A percentile compares a stretch with the other conserved stretches of the same genome.
These are phyloP conservation scores for Yamadazyma taylorii DNA, from an alignment of 1,139 yeast genomes.

Conservation along the genomic window DNA sequence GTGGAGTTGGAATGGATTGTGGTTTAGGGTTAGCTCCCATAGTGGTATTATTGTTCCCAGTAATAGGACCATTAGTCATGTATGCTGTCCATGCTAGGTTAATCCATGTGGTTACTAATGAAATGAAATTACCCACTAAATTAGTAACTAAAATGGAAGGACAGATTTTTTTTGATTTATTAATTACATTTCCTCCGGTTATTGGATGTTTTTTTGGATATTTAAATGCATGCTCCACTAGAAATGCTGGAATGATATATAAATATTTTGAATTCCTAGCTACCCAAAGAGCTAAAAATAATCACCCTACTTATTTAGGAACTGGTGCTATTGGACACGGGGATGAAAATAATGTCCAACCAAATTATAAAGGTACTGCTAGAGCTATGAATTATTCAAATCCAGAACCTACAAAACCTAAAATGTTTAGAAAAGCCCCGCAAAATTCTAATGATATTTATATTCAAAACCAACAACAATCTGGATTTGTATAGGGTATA, in stretches of 20 bases:
- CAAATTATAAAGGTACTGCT: background rate
- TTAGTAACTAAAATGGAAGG: slow-evolving; percentile 69
- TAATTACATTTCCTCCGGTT: slow-evolving; percentile 75
- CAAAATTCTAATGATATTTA: slow-evolving; percentile 14
- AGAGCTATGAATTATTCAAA: slow-evolving; percentile 8
- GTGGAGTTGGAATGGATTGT: slow-evolving; percentile 65
- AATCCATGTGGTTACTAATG: slow-evolving; percentile 54
- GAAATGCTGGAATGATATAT: slow-evolving; percentile 80
- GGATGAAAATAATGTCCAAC: slow-evolving; percentile 4
- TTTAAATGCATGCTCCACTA: slow-evolving; percentile 83
- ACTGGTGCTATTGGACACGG: slow-evolving; percentile 17
- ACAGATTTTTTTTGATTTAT: slow-evolving; percentile 68
- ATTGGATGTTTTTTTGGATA: slow-evolving; percentile 76
- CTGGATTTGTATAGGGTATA: slow-evolving; percentile 26
- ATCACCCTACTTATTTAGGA: slow-evolving; percentile 23
- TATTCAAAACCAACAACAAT: slow-evolving; percentile 28
- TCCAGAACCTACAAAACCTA: slow-evolving; percentile 10
- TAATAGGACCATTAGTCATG: slow-evolving; percentile 78
- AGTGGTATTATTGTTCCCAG: slow-evolving; percentile 64
- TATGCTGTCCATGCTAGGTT: slow-evolving; percentile 73
- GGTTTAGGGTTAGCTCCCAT: slow-evolving; percentile 78
- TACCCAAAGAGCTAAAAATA: slow-evolving; percentile 27
- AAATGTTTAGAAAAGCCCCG: slow-evolving; percentile 2
- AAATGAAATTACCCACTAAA: slow-evolving; percentile 57
- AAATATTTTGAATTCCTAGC: slow-evolving; percentile 43